A percentile compares a stretch with the other conserved stretches of the same genome.
Conservation (phyloP, 257 asterid genomes). For the Osmanthus fragrans region DNA sequence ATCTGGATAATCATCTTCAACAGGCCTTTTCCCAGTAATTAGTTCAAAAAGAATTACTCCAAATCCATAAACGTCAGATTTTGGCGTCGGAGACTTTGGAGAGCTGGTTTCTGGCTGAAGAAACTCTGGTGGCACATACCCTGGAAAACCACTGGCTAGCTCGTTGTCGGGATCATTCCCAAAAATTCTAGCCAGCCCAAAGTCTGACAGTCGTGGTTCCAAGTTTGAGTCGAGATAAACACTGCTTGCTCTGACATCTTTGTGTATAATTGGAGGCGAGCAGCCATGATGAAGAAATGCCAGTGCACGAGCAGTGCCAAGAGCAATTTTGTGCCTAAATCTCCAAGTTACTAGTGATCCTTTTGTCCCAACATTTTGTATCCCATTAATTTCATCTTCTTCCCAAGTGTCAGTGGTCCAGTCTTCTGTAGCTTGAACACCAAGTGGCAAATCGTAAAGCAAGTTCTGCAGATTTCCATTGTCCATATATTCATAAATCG, state of each 20-base stretch:
- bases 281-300: slow-evolving; percentile 93
- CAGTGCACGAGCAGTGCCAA: slow-evolving; percentile 83
- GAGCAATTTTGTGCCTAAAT: slow-evolving; percentile 70
- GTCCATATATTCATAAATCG: slow-evolving; percentile 86
- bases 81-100: slow-evolving; percentile 58
- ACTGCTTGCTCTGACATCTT: slow-evolving; percentile 83
- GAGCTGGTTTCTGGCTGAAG: slow-evolving; percentile 49
- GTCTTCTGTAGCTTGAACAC: slow-evolving; percentile 63
- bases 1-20: slow-evolving; percentile 53
- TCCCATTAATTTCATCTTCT: slow-evolving; percentile 53
- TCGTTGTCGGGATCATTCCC: slow-evolving; percentile 65
- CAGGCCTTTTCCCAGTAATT: slow-evolving; percentile 70
- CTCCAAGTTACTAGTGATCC: slow-evolving; percentile 63
- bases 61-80: slow-evolving; percentile 75
- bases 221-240: slow-evolving; percentile 71
- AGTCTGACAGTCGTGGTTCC: slow-evolving; percentile 77
- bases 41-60: slow-evolving; percentile 81
- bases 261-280: slow-evolving; percentile 76
- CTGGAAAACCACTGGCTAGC: slow-evolving; percentile 58
- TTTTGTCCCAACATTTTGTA: slow-evolving; percentile 60
- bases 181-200: slow-evolving; percentile 70
- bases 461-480: slow-evolving; percentile 80
- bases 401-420: slow-evolving; percentile 85
- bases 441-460: slow-evolving; percentile 77
- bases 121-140: slow-evolving; percentile 78